Evolutionary conservation across 441 rosid genomes (phyloP).

Genomic region (Daphne laureola): DNA sequence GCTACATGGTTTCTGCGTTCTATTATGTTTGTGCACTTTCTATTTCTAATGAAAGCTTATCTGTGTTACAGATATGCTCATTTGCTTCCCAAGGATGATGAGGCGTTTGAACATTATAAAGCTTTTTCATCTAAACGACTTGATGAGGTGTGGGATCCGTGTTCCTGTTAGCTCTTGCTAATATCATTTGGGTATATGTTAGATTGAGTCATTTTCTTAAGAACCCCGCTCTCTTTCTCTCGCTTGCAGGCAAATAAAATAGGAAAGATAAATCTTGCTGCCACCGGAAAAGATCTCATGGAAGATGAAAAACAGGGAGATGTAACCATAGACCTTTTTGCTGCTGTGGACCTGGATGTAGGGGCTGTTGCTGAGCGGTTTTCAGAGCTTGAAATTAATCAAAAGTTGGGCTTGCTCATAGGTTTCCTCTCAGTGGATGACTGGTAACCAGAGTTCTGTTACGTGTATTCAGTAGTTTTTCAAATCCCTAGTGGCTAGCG

Average conservation of each 20-base stretch:
- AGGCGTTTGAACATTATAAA: constrained; percentile 80
- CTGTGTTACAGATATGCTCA: constrained; percentile 66
- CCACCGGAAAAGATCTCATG: constrained; percentile 99
- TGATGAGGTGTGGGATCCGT: constrained; percentile 63
- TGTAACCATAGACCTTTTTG: constrained; percentile 83
- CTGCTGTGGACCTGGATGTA: constrained; percentile 91
- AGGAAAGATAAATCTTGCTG: constrained; percentile 98
- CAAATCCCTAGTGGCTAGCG: too few species aligned
- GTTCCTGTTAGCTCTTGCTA: not conserved
- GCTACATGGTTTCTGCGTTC: not conserved
- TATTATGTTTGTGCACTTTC: not conserved
- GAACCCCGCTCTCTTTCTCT: not conserved
- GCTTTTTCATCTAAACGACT: constrained; percentile 65
- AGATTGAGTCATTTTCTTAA: not conserved
- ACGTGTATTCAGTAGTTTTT: too few species aligned
- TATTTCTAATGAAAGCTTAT: not conserved
- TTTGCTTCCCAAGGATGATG: constrained; percentile 93
- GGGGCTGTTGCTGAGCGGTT: constrained; percentile 81
- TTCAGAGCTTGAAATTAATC: constrained; percentile 83
- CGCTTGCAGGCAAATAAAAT: constrained; percentile 82
- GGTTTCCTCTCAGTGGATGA: constrained; percentile 98
- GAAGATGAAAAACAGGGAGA: constrained; percentile 99
- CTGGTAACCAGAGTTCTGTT: constrained; percentile 49
- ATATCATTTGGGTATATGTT: not conserved
- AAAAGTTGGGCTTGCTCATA: constrained; percentile 85